Percentiles rank a stretch among this genome's conserved stretches.
Evolutionary conservation across 805 yeast species (phyloP).

Genomic region (Naumovozyma baii): DNA sequence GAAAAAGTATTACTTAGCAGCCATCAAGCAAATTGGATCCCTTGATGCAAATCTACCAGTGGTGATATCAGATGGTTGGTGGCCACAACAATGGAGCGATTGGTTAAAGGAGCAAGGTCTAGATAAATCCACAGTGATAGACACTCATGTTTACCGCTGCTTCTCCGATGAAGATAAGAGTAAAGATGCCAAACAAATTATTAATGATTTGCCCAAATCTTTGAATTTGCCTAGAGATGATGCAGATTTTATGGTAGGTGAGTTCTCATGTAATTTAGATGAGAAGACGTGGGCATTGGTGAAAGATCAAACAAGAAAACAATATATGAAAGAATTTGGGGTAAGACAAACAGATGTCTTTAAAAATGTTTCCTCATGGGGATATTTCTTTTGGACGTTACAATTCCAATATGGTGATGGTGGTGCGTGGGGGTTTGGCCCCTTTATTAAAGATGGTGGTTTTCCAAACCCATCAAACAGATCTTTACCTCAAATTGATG

Average conservation of each 20-base stretch:
- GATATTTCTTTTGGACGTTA: slow-evolving; percentile 84
- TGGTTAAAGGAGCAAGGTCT: slow-evolving; percentile 40
- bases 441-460: slow-evolving; percentile 60
- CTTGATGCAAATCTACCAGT: slow-evolving; percentile 54
- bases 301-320: slow-evolving; percentile 37
- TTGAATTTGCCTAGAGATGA: slow-evolving; percentile 38
- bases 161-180: slow-evolving; percentile 64
- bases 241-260: slow-evolving; percentile 77
- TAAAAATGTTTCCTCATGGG: slow-evolving; percentile 48
- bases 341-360: slow-evolving; percentile 41
- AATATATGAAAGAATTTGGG: slow-evolving; percentile 55
- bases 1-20: slow-evolving; percentile 53
- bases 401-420: slow-evolving; percentile 84
- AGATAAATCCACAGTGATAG: slow-evolving; percentile 59
- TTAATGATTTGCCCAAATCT: slow-evolving; percentile 43
- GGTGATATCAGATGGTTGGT: slow-evolving; percentile 90
- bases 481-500: slow-evolving; percentile 25
- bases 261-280: slow-evolving; percentile 81
- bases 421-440: slow-evolving; percentile 91
- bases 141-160: slow-evolving; percentile 79
- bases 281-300: slow-evolving; percentile 59
- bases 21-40: slow-evolving; percentile 48
- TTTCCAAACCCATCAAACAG: slow-evolving; percentile 28
- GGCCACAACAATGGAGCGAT: slow-evolving; percentile 67
- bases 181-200: slow-evolving; percentile 56